These are phyloP conservation scores for Bipolaris oryzae DNA, from an alignment of 2,329 filamentous ascomycete genomes.

Conservation along the genomic window DNA sequence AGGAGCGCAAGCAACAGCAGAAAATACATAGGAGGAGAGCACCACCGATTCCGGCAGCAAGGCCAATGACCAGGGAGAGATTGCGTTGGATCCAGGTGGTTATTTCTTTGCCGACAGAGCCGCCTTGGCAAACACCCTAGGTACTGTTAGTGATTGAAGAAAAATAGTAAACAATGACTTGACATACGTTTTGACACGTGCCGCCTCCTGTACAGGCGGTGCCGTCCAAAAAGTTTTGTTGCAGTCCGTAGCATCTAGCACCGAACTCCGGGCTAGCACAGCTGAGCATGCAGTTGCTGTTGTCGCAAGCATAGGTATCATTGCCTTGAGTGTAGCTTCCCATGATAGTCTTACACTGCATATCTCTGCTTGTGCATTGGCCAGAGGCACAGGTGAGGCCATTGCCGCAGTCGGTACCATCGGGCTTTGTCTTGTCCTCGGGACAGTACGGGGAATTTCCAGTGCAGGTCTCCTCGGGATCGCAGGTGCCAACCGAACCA, in stretches of 20 bases:
- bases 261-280: constrained; percentile 76
- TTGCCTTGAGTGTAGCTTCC: constrained; percentile 74
- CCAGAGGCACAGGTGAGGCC: constrained; percentile 83
- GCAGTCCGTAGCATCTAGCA: constrained; percentile 71
- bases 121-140: constrained; percentile 74
- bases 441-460: constrained; percentile 78
- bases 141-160: constrained; percentile 11
- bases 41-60: constrained; percentile 73
- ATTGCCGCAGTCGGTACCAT: constrained; percentile 74
- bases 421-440: constrained; percentile 67
- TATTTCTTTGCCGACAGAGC: constrained; percentile 72
- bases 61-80: constrained; percentile 80
- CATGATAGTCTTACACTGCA: constrained; percentile 86
- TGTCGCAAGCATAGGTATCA: constrained; percentile 79
- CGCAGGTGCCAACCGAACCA: constrained; percentile 77
- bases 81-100: constrained; percentile 76
- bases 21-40: constrained; percentile 69
- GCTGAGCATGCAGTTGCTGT: constrained; percentile 73
- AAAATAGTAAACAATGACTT: background rate
- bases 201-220: constrained; percentile 84
- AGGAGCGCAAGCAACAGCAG: constrained; percentile 68
- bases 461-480: constrained; percentile 82
- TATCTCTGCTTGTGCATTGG: constrained; percentile 90
- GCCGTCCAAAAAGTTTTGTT: constrained; percentile 93
- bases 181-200: constrained; percentile 68